phyloP scores from a whole-genome alignment of 2,329 filamentous ascomycete species.

The Arthroderma sp. region DNA sequence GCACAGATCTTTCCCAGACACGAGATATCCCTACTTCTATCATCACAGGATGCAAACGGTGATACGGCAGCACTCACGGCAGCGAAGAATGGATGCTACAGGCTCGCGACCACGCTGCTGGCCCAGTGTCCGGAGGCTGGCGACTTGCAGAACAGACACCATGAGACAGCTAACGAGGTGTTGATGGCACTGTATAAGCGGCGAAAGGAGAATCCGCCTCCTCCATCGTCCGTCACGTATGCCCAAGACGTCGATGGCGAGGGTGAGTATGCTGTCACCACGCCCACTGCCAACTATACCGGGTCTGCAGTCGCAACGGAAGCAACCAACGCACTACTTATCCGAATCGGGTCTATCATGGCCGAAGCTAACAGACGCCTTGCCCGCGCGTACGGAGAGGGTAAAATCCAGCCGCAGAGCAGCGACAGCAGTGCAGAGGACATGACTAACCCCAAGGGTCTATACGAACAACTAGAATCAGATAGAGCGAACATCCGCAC shows the following conservation, averaged over 20 bases:
- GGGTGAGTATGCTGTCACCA: slow-evolving; percentile 20
- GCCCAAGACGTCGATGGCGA: slow-evolving; percentile 28
- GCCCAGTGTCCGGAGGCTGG: slow-evolving; percentile 65
- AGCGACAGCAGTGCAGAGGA: slow-evolving; percentile 25
- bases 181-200: slow-evolving; percentile 60
- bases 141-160: slow-evolving; percentile 68
- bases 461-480: slow-evolving; percentile 33
- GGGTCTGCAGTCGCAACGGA: slow-evolving; percentile 34
- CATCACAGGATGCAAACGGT: slow-evolving; percentile 71
- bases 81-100: slow-evolving; percentile 74
- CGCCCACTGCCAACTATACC: slow-evolving; percentile 29
- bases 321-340: slow-evolving; percentile 58
- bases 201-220: slow-evolving; percentile 52
- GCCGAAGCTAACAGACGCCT: slow-evolving; percentile 61
- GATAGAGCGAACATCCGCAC: slow-evolving; percentile 35
- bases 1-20: slow-evolving; percentile 63
- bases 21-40: slow-evolving; percentile 65
- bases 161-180: slow-evolving; percentile 72
- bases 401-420: slow-evolving; percentile 42
- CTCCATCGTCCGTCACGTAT: slow-evolving; percentile 54
- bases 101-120: slow-evolving; percentile 54
- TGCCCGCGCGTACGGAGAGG: slow-evolving; percentile 47
- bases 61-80: slow-evolving; percentile 85
- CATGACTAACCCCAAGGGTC: slow-evolving; percentile 31
- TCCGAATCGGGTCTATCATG: slow-evolving; percentile 56